A percentile compares a stretch with the other conserved stretches of the same genome.
These are phyloP conservation scores for Hanseniaspora sp. DNA, from an alignment of 1,139 yeast genomes.

Conservation along the genomic window DNA sequence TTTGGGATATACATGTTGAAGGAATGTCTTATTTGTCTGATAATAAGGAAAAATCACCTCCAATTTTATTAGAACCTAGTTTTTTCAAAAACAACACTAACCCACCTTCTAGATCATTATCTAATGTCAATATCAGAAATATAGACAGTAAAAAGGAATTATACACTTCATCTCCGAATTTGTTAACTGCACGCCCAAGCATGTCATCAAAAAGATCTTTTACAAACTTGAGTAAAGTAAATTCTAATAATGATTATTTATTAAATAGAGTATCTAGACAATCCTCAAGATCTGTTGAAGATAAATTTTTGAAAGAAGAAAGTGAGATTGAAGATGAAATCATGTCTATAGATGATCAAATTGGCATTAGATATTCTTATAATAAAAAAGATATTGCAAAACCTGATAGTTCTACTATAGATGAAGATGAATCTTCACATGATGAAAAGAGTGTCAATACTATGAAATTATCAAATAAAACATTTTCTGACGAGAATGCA, in stretches of 20 bases:
- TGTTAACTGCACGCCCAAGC: background rate
- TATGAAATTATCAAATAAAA: background rate
- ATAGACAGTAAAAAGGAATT: background rate
- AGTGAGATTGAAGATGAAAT: constrained; percentile 27
- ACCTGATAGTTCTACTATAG: constrained; percentile 21
- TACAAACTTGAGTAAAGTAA: background rate
- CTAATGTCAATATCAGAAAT: background rate
- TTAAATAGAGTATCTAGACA: constrained; percentile 91
- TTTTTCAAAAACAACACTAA: background rate
- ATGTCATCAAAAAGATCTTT: background rate
- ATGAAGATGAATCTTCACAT: constrained; percentile 29
- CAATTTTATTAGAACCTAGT: background rate
- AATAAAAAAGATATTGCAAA: constrained; percentile 23
- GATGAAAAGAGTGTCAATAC: constrained; percentile 19
- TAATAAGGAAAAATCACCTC: constrained; percentile 3
- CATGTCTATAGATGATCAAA: constrained; percentile 33
- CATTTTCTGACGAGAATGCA: constrained; percentile 17
- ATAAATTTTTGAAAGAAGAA: constrained; percentile 18
- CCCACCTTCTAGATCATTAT: background rate
- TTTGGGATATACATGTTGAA: constrained; percentile 16
- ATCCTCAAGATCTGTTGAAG: constrained; percentile 41
- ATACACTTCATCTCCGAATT: background rate
- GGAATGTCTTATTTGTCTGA: constrained; percentile 6
- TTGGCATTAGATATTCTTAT: constrained; percentile 1
- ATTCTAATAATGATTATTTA: constrained; percentile 26